Base-by-base conservation (phyloP, 805 yeast species). In the Lipomyces yamadae region DNA sequence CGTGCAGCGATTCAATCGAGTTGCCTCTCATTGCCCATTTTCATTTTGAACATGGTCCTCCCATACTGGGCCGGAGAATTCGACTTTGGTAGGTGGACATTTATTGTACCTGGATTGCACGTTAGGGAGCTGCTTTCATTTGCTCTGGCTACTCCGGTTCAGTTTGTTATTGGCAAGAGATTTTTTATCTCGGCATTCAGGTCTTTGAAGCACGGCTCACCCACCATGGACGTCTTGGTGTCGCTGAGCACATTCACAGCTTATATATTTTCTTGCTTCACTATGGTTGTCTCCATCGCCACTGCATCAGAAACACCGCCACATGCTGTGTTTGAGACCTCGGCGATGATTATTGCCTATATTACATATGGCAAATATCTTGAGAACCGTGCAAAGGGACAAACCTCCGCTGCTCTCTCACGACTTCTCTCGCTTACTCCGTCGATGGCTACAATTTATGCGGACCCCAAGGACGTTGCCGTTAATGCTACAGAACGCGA, bases 211-310 rank as follows among this genome's bases (percentile, higher is more conserved):
- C 92, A 90, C 73, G 83, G 87, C 4, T 79, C 85, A n/a, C 87
- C 91, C 32, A 92, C 94, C 6, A 96, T 95, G 99, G 99, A 95
- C 77, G 90, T 94, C 1, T 81, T 95, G 67, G 92, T 95, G 48
- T 87, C 90, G 61, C 81, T 90, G 29, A 91, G 98, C 2, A 92
- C 97, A 0, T 78, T 88, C 59, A 86, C 90, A 30, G 91, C 97
- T 3, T 95, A 86, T 74, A 58, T 81, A 4, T 94, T 91, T 73
- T 92, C 98, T 0, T 75, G 89, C 0, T 76, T 86, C 33, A 84
- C 95, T 0, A 85, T 92, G 68, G 37, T 84, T 0, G 76, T 81
- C 45, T 81, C 79, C 2, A 58, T 80, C 18, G 32, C 72, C 15
- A 53, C 61, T 6, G 68, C 69, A 5, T 60, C 65, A 11, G 61